Evolutionary conservation across 345 rosid species (phyloP).

Genomic region (Alliaria petiolata): DNA sequence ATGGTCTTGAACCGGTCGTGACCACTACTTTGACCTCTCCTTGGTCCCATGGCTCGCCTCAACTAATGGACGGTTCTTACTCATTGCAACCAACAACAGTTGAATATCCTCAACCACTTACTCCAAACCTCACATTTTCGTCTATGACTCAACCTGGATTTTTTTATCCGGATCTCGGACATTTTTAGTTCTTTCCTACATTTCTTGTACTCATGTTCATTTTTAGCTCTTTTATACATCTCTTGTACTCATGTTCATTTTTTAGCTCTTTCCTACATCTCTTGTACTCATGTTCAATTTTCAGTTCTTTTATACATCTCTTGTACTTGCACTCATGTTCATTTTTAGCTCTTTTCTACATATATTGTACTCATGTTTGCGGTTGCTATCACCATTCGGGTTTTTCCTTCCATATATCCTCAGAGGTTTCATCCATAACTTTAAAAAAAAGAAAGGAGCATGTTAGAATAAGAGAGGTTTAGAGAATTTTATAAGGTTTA

Average conservation of each 20-base stretch:
- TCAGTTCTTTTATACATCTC: too few species aligned
- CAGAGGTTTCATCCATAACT: neutral
- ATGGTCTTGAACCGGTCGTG: slow-evolving; percentile 42
- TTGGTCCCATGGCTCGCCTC: slow-evolving; percentile 36
- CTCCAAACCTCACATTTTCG: slow-evolving; percentile 62
- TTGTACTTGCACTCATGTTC: too few species aligned
- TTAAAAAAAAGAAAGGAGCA: neutral
- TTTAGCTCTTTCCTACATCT: too few species aligned
- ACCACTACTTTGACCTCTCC: slow-evolving; percentile 35
- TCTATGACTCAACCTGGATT: slow-evolving; percentile 51
- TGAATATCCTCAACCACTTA: slow-evolving; percentile 57
- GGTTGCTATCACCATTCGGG: neutral
- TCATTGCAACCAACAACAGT: slow-evolving; percentile 50
- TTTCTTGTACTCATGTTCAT: slow-evolving; percentile 27
- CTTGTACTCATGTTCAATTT: too few species aligned
- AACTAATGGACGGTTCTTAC: slow-evolving; percentile 43
- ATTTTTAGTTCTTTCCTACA: neutral
- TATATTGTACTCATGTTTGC: neutral
- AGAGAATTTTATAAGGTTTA: neutral
- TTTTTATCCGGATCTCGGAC: slow-evolving; percentile 48
- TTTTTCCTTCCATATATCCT: neutral
- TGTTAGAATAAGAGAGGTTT: neutral
- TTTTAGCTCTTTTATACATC: neutral
- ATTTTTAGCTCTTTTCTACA: neutral
- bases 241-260: neutral